Percentiles rank a stretch among this genome's conserved stretches.
Evolutionary conservation across 2,329 filamentous ascomycete species (phyloP).

Genomic region (Biscogniauxia sp.): DNA sequence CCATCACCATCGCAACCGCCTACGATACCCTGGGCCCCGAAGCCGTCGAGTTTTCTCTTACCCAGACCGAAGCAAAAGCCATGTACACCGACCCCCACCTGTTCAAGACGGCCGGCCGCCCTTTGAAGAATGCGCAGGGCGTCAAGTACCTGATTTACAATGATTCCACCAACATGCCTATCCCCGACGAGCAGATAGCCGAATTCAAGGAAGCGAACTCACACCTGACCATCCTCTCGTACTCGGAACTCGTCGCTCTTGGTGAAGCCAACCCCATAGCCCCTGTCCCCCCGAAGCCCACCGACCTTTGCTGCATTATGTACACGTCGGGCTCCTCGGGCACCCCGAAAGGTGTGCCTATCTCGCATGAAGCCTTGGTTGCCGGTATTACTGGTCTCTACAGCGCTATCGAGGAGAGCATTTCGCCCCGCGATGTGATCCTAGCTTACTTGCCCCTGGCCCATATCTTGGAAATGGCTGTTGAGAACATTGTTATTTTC

Average conservation of each 20-base stretch:
- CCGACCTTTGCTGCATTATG: slow-evolving; percentile 81
- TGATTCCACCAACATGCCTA: slow-evolving; percentile 47
- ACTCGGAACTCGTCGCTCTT: slow-evolving; percentile 53
- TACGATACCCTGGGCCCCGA: slow-evolving; percentile 89
- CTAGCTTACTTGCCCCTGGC: slow-evolving; percentile 91
- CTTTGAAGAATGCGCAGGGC: slow-evolving; percentile 55
- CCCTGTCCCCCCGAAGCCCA: slow-evolving; percentile 66
- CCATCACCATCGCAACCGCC: slow-evolving; percentile 86
- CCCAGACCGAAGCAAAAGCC: slow-evolving; percentile 74
- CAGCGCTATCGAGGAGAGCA: slow-evolving; percentile 71
- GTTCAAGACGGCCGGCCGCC: slow-evolving; percentile 55
- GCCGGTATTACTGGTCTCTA: slow-evolving; percentile 82
- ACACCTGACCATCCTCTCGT: slow-evolving; percentile 51
- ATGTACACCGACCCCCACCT: slow-evolving; percentile 88
- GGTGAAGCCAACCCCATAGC: slow-evolving; percentile 68
- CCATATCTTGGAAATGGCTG: slow-evolving; percentile 94
- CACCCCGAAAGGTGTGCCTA: slow-evolving; percentile 81
- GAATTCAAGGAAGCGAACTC: slow-evolving; percentile 56
- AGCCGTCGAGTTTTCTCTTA: slow-evolving; percentile 81
- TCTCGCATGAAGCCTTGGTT: slow-evolving; percentile 77
- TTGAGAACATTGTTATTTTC: slow-evolving; percentile 87
- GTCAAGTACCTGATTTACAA: slow-evolving; percentile 65
- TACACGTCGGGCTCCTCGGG: slow-evolving; percentile 90
- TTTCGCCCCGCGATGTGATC: slow-evolving; percentile 74
- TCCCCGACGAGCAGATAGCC: slow-evolving; percentile 52